Percentiles rank a stretch among this genome's conserved stretches.
Conservation (phyloP, 2,329 filamentous ascomycete species). For the Neonectria sp. region DNA sequence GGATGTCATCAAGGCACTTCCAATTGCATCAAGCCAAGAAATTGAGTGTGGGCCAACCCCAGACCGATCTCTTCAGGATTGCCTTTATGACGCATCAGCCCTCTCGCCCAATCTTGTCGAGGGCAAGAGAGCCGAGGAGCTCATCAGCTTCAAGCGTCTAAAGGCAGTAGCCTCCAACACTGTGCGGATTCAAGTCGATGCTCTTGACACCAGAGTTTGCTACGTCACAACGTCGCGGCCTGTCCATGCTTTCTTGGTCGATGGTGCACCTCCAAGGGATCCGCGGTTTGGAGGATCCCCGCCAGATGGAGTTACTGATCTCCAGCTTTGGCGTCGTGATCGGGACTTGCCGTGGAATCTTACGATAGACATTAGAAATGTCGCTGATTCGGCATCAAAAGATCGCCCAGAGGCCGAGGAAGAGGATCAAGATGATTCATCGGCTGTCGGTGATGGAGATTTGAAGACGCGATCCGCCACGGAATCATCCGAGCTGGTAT, state of each 20-base stretch:
- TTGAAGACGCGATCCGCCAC: slow-evolving; percentile 31
- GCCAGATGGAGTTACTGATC: slow-evolving; percentile 73
- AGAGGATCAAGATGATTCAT: not conserved
- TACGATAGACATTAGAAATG: slow-evolving; percentile 47
- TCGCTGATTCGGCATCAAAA: not conserved
- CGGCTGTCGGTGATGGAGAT: slow-evolving; percentile 28
- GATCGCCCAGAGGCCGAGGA: not conserved
- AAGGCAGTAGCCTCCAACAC: slow-evolving; percentile 56
- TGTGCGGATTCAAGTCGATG: slow-evolving; percentile 77
- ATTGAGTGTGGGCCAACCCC: slow-evolving; percentile 66
- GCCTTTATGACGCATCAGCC: slow-evolving; percentile 76
- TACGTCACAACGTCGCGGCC: slow-evolving; percentile 80
- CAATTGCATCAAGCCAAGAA: slow-evolving; percentile 76
- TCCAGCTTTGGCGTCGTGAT: slow-evolving; percentile 86
- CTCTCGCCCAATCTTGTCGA: slow-evolving; percentile 74
- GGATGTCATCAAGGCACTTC: slow-evolving; percentile 77
- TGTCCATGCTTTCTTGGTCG: slow-evolving; percentile 75
- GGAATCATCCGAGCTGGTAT: not conserved
- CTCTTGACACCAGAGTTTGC: slow-evolving; percentile 84
- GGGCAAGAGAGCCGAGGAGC: slow-evolving; percentile 62
- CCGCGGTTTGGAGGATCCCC: slow-evolving; percentile 76
- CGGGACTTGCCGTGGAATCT: slow-evolving; percentile 86
- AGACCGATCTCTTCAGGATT: slow-evolving; percentile 70
- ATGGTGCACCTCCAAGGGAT: slow-evolving; percentile 72
- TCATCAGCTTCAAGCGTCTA: slow-evolving; percentile 72